phyloP scores from a whole-genome alignment of 2,329 filamentous ascomycete species.

The Ophiostoma quercus region DNA sequence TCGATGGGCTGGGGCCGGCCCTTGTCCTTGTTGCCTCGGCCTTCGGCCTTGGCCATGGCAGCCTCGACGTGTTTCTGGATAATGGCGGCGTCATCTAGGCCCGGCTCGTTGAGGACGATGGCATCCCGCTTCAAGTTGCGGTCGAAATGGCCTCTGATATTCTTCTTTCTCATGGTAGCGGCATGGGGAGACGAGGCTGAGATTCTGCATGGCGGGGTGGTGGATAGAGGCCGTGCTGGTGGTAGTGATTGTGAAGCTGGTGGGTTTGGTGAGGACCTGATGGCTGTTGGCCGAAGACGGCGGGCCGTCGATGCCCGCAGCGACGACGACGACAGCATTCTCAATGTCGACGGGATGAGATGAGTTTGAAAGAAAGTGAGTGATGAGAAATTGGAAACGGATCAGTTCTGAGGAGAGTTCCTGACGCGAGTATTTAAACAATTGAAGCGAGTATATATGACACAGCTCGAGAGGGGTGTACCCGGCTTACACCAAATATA shows the following conservation, averaged over 20 bases:
- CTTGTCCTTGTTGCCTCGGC: neutral
- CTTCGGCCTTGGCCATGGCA: neutral
- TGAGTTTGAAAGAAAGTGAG: neutral
- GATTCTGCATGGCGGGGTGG: neutral
- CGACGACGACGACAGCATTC: constrained; percentile 6
- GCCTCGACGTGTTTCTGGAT: neutral
- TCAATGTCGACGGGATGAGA: neutral
- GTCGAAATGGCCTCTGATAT: neutral
- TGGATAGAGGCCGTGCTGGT: neutral
- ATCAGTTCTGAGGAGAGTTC: too few relatives aligned
- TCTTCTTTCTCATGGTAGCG: neutral
- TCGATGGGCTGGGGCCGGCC: constrained; percentile 16
- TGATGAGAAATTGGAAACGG: neutral
- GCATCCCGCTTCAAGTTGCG: constrained; percentile 4
- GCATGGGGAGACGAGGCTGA: neutral
- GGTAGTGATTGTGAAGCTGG: neutral
- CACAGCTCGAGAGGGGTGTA: neutral
- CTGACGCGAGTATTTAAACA: neutral
- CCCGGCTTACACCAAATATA: neutral
- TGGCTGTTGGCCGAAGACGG: neutral
- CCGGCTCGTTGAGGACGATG: neutral
- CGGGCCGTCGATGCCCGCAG: neutral
- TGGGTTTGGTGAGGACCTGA: neutral
- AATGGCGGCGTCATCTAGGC: constrained; percentile 14
- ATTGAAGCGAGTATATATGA: neutral